These are phyloP conservation scores for Leucocoprinus sp. DNA, from an alignment of 768 basidiomycete species.

Conservation along the genomic window DNA sequence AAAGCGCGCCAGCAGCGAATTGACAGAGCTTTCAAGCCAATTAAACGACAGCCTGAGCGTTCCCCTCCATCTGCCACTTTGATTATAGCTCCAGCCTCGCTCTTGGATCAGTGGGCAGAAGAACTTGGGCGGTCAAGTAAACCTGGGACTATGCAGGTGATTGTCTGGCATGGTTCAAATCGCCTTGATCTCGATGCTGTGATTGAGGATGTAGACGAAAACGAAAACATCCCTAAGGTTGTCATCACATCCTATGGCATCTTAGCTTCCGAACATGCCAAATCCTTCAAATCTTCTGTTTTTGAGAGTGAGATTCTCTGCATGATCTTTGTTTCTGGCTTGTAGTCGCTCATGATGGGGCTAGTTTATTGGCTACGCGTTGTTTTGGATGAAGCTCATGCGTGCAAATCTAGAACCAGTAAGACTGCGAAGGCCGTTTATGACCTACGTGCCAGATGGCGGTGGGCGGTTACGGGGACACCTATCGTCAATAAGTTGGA, in stretches of 20 bases:
- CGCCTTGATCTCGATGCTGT: constrained; percentile 60
- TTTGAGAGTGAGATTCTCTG: constrained; percentile 52
- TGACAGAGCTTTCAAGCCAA: constrained; percentile 52
- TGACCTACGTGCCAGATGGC: constrained; percentile 65
- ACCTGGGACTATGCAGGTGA: constrained; percentile 52
- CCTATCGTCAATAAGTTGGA: constrained; percentile 93
- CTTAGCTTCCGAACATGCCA: constrained; percentile 80
- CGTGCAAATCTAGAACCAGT: constrained; percentile 84
- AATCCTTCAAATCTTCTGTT: constrained; percentile 46
- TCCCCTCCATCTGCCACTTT: constrained; percentile 58
- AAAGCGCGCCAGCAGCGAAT: constrained; percentile 55
- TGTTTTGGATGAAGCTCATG: constrained; percentile 90
- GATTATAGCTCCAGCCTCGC: constrained; percentile 86
- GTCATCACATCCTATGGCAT: constrained; percentile 91
- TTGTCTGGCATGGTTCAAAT: constrained; percentile 87
- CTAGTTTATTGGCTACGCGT: constrained; percentile 76
- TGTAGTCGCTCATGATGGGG: constrained; percentile 6
- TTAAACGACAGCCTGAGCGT: constrained; percentile 23
- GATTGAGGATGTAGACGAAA: constrained; percentile 47
- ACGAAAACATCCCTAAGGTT: constrained; percentile 52
- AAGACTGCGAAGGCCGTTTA: constrained; percentile 87
- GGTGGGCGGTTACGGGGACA: constrained; percentile 93
- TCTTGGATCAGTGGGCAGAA: constrained; percentile 89
- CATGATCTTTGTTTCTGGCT: background rate
- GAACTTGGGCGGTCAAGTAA: constrained; percentile 83